These are phyloP conservation scores for Rossbeevera mucosa DNA, from an alignment of 768 basidiomycete species.

Conservation along the genomic window DNA sequence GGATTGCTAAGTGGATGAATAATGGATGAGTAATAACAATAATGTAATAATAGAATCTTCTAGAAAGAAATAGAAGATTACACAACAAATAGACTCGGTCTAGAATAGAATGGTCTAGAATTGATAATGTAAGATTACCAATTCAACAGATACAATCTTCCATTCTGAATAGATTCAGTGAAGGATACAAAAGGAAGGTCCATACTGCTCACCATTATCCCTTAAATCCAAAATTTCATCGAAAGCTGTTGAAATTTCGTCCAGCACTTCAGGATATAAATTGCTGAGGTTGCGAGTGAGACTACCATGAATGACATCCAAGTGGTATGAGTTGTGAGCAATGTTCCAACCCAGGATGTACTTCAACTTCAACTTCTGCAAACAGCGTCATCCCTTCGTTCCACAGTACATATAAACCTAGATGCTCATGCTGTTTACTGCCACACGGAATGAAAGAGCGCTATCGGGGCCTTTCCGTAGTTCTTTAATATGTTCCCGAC, in stretches of 20 bases:
- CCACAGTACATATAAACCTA: not conserved
- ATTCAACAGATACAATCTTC: not conserved
- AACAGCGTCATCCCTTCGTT: not conserved
- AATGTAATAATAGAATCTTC: too few species aligned
- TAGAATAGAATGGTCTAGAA: too few species aligned
- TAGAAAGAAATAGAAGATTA: too few species aligned
- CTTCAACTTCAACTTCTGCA: conserved; percentile 33
- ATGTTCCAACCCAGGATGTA: conserved; percentile 37
- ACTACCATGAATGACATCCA: conserved; percentile 23
- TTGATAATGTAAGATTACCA: too few species aligned
- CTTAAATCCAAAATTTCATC: not conserved
- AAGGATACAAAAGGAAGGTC: not conserved
- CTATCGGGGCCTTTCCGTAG: conserved; percentile 38
- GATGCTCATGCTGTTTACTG: conserved; percentile 27
- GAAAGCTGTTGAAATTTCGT: too few species aligned
- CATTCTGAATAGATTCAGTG: not conserved
- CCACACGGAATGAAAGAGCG: conserved; percentile 33
- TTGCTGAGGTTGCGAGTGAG: conserved; percentile 35
- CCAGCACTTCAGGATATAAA: too few species aligned
- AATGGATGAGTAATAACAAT: too few species aligned
- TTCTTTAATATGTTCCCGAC: not conserved
- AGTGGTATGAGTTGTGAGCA: conserved; percentile 29
- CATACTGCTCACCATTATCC: not conserved
- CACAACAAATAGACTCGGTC: too few species aligned
- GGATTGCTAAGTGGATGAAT: too few species aligned